Base-by-base conservation (phyloP, 2,329 filamentous ascomycete species). In the Penicillium brasilianum region DNA sequence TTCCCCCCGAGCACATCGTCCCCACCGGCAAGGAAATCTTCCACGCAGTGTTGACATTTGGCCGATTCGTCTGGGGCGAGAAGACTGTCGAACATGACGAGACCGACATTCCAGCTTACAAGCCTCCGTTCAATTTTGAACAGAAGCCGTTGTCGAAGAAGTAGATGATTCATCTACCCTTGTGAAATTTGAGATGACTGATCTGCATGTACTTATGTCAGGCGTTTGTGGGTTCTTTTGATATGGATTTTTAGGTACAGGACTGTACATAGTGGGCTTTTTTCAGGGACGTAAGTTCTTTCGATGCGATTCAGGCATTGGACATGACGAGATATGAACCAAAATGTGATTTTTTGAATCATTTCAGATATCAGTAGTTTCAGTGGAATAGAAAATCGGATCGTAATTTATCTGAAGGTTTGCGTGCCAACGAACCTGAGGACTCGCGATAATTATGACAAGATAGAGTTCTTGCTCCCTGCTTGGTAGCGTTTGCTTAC, bases 21-120 rank as follows among this genome's bases (percentile, higher is more conserved):
- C 93, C 94, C 0, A 95, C 92, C 0, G 94, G 95, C 9, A 88
- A 94, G 76, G 95, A 99, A 76, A 85, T 94, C 43, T 88, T 94
- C 66, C 89, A 90, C 67, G 92, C 93, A 0, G 83, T 97, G 64
- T 85, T 93, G 72, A 93, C 93, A 69, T 88, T 97, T 71, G 93
- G 91, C 1, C 88, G 90, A 67, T 97, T 92, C 39, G 49, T 70
- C 71, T 59, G 58, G 60, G 61, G 63, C 2, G 67, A 69, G 25
- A 51, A 57, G n/a, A 39, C 57, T 4, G 7, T 28, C 22, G 32
- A 36, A 18, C 25, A 55, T 20, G 52, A 63, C 7, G 48, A 56
- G 2, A n/a, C 3, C 25, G 25, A 46, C 8, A 25, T 22, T 5
- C 43, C 43, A 7, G 18, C 22, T 11, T 22, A 32, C 7, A 30